Conservation (phyloP, 129 eudicot genomes). For the Sambucus nigra region DNA sequence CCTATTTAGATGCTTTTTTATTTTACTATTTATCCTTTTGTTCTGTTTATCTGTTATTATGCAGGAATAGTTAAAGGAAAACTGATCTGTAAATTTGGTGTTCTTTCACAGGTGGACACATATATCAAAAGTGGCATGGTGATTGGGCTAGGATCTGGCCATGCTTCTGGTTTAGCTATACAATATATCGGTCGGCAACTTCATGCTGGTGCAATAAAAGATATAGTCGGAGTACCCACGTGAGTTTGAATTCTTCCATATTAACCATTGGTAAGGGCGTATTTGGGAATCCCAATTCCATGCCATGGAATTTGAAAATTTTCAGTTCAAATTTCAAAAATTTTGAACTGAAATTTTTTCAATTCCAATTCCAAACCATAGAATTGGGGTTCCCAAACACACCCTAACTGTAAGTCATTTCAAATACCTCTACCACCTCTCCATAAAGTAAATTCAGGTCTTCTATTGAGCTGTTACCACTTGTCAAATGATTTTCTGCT, state of each 20-base stretch:
- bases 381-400: no score
- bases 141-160: slow-evolving; percentile 55
- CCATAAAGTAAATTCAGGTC: no score
- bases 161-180: slow-evolving; percentile 44
- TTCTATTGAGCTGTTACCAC: not conserved
- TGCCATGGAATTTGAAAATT: no score
- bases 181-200: slow-evolving; percentile 56
- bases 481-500: not conserved
- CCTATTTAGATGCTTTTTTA: not conserved
- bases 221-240: slow-evolving; percentile 54
- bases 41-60: not conserved
- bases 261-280: slow-evolving; percentile 4
- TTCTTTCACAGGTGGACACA: slow-evolving; percentile 41
- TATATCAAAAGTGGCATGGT: slow-evolving; percentile 59
- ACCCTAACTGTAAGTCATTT: no score
- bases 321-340: no score
- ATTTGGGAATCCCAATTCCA: no score
- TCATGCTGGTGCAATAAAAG: slow-evolving; percentile 40
- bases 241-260: slow-evolving; percentile 22
- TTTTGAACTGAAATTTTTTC: no score
- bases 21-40: not conserved
- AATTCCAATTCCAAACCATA: no score
- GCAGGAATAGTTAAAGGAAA: slow-evolving; percentile 1
- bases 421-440: slow-evolving; percentile 1
- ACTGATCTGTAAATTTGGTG: slow-evolving; percentile 3